These are phyloP conservation scores for Hyphopichia buzzinii DNA, from an alignment of 1,139 yeast species.

Conservation along the genomic window DNA sequence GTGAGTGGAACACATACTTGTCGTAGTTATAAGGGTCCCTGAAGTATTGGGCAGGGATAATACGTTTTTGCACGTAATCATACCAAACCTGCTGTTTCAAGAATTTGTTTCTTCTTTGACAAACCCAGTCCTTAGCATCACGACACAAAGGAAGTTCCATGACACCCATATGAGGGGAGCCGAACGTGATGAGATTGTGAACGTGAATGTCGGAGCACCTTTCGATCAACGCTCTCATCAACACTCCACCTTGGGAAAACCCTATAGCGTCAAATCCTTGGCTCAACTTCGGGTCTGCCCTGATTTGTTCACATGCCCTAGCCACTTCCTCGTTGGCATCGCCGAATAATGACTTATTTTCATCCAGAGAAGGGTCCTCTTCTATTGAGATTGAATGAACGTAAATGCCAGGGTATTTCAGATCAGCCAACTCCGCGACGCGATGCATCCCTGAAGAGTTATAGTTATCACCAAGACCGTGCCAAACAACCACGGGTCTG, in stretches of 20 bases:
- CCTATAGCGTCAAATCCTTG: conserved; percentile 75
- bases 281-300: conserved; percentile 36
- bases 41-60: conserved; percentile 76
- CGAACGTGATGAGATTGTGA: conserved; percentile 64
- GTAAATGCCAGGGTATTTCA: conserved; percentile 48
- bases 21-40: conserved; percentile 52
- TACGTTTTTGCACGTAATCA: conserved; percentile 51
- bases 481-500: conserved; percentile 74
- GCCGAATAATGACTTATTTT: conserved; percentile 57
- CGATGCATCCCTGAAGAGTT: conserved; percentile 58
- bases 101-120: conserved; percentile 53
- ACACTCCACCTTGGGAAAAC: conserved; percentile 80
- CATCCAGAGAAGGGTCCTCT: conserved; percentile 50
- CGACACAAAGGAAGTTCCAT: conserved; percentile 65
- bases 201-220: conserved; percentile 50
- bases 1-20: conserved; percentile 48
- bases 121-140: conserved; percentile 54
- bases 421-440: conserved; percentile 42
- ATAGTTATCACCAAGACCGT: conserved; percentile 78
- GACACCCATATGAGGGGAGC: conserved; percentile 81
- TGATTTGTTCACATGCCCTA: conserved; percentile 41
- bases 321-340: conserved; percentile 45
- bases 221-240: conserved; percentile 64
- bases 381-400: conserved; percentile 56
- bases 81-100: conserved; percentile 64